phyloP scores from a whole-genome alignment of 495 filamentous ascomycete species.

The Aspergillus hancockii region DNA sequence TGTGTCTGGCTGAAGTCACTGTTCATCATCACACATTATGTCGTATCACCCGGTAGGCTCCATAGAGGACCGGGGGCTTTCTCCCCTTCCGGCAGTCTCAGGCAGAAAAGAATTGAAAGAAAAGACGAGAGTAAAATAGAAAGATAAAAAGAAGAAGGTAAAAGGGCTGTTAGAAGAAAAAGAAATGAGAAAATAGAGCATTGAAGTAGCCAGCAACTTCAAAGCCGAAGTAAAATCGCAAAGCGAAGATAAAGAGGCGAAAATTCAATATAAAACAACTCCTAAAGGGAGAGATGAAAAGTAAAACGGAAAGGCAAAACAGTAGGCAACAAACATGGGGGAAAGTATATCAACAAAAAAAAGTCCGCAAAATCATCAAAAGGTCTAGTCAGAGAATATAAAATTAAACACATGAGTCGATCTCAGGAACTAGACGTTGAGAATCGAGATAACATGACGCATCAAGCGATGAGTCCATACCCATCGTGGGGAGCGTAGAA shows the following conservation, averaged over 20 bases:
- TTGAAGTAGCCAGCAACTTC: neutral
- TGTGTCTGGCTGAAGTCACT: conserved; percentile 22
- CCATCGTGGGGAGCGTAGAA: conserved; percentile 25
- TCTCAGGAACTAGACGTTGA: conserved; percentile 34
- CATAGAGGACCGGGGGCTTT: conserved; percentile 9
- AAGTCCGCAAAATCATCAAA: neutral
- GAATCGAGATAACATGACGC: conserved; percentile 38
- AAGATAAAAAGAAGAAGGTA: conserved; percentile 3
- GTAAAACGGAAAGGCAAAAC: conserved; percentile 7
- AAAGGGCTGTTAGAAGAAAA: conserved; percentile 4
- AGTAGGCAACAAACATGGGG: conserved; percentile 11
- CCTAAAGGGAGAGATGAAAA: conserved; percentile 14
- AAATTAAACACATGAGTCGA: conserved; percentile 38
- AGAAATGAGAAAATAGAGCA: conserved; percentile 16
- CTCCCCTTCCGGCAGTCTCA: conserved; percentile 8
- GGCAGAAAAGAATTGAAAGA: conserved; percentile 8
- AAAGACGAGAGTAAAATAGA: conserved; percentile 7
- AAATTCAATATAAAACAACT: conserved; percentile 16
- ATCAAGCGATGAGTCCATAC: conserved; percentile 32
- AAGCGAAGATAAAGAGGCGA: conserved; percentile 5
- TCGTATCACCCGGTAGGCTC: conserved; percentile 22
- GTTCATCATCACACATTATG: conserved; percentile 32
- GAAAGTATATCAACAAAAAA: conserved; percentile 12
- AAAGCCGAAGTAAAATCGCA: neutral
- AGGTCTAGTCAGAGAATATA: conserved; percentile 13